A percentile compares a stretch with the other conserved stretches of the same genome.
These are phyloP conservation scores for Spergularia bocconei DNA, from an alignment of 148 eudicot genomes.

Conservation along the genomic window DNA sequence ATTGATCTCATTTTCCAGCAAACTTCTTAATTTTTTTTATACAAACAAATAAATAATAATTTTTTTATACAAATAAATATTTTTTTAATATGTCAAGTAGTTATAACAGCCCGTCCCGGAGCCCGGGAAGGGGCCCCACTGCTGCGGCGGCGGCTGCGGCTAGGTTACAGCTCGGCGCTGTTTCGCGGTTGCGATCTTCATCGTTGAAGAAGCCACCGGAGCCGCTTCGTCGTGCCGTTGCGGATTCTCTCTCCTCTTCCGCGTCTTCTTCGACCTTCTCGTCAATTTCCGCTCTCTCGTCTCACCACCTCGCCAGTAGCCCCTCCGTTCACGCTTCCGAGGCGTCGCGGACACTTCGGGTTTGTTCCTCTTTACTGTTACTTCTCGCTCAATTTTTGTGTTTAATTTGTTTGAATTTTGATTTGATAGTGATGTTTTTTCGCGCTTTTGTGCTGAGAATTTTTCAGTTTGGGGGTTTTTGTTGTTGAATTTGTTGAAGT, in stretches of 20 bases:
- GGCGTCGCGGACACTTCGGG: slow-evolving; percentile 88
- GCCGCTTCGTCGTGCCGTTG: slow-evolving; percentile 98
- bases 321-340: slow-evolving; percentile 61
- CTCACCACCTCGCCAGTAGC: slow-evolving; percentile 46
- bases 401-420: not conserved
- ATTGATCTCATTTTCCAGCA: not conserved
- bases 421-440: not conserved
- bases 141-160: slow-evolving; percentile 16
- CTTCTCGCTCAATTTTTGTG: not conserved
- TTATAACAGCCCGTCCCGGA: slow-evolving; percentile 67
- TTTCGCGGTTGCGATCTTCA: slow-evolving; percentile 79
- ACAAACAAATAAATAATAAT: not conserved
- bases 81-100: slow-evolving; percentile 42
- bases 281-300: slow-evolving; percentile 31
- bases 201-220: slow-evolving; percentile 92
- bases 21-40: not conserved
- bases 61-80: not conserved
- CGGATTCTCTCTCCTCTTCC: slow-evolving; percentile 77
- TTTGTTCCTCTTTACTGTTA: slow-evolving; percentile 19
- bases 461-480: not conserved
- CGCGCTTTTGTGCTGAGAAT: not conserved
- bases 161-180: slow-evolving; percentile 45
- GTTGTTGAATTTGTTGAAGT: not conserved
- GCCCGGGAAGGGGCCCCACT: slow-evolving; percentile 34
- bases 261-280: slow-evolving; percentile 39